A percentile compares a stretch with the other conserved stretches of the same genome.
phyloP scores from a whole-genome alignment of 495 filamentous ascomycete genomes.

The Sabuloglossum arenarium region DNA sequence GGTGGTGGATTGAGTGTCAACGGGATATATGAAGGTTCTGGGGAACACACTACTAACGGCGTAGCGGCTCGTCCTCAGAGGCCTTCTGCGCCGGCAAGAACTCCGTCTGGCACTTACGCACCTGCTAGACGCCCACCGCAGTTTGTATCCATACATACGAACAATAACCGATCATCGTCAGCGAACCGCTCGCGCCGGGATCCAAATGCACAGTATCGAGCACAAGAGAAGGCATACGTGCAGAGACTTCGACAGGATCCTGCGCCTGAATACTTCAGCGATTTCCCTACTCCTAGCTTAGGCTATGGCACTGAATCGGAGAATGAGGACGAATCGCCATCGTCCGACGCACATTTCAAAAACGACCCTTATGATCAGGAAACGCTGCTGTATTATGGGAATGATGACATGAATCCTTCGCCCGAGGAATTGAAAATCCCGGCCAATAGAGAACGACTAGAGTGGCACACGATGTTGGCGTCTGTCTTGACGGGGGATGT shows the following conservation, averaged over 20 bases:
- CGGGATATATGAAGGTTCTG: constrained; percentile 9
- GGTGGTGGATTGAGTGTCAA: constrained; percentile 7
- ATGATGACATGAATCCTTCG: constrained; percentile 72
- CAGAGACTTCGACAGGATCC: constrained; percentile 53
- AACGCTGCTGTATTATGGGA: constrained; percentile 70
- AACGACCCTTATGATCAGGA: constrained; percentile 82
- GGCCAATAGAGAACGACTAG: constrained; percentile 72
- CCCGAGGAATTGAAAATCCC: constrained; percentile 76
- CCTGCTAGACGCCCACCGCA: constrained; percentile 52
- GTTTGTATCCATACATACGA: constrained; percentile 28
- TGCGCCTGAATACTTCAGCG: constrained; percentile 45
- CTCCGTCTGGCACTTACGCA: constrained; percentile 55
- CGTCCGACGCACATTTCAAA: constrained; percentile 60
- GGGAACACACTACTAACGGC: constrained; percentile 8
- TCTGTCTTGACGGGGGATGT: constrained; percentile 93
- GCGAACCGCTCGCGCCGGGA: constrained; percentile 32
- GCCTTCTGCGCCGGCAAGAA: constrained; percentile 37
- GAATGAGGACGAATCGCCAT: constrained; percentile 75
- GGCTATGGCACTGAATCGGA: constrained; percentile 59
- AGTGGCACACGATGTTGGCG: constrained; percentile 96
- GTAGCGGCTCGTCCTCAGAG: constrained; percentile 27
- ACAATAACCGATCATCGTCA: constrained; percentile 32
- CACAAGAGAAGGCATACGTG: constrained; percentile 66
- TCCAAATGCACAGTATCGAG: constrained; percentile 62
- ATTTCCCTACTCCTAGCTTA: constrained; percentile 38